These are phyloP conservation scores for Casaregolazyma suthepensis DNA, from an alignment of 1,139 yeast species.

Conservation along the genomic window DNA sequence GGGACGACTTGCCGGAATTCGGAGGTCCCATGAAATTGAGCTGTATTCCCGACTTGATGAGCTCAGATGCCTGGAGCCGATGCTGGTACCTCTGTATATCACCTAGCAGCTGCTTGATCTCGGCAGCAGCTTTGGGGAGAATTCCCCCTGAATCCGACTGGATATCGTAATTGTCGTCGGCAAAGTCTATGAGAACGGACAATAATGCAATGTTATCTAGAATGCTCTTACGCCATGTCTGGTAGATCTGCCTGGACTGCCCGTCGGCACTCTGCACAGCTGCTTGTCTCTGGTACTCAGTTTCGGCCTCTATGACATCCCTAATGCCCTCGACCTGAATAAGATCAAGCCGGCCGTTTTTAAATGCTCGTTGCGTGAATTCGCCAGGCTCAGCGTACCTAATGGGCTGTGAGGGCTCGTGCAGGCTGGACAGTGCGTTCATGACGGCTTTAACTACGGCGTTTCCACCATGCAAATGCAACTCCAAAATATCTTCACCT, in stretches of 20 bases:
- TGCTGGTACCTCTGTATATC: slow-evolving; percentile 42
- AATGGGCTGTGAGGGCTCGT: slow-evolving; percentile 30
- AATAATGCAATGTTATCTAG: slow-evolving; percentile 64
- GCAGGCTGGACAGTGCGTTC: slow-evolving; percentile 45
- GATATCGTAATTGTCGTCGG: slow-evolving; percentile 86
- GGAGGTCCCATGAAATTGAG: slow-evolving; percentile 84
- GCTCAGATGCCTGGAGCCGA: slow-evolving; percentile 53
- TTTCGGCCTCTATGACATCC: slow-evolving; percentile 88
- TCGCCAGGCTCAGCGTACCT: slow-evolving; percentile 92
- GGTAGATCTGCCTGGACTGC: slow-evolving; percentile 47
- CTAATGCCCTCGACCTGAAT: slow-evolving; percentile 89
- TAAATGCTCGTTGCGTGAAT: slow-evolving; percentile 76
- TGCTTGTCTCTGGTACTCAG: slow-evolving; percentile 77
- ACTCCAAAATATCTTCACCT: slow-evolving; percentile 83
- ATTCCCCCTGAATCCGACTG: slow-evolving; percentile 44
- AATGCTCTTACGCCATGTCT: slow-evolving; percentile 61
- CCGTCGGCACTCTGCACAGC: slow-evolving; percentile 75
- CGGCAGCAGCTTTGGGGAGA: slow-evolving; percentile 44
- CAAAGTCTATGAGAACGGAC: slow-evolving; percentile 84
- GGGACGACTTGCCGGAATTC: slow-evolving; percentile 91
- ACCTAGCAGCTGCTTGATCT: slow-evolving; percentile 37
- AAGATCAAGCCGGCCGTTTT: slow-evolving; percentile 60
- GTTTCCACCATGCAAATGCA: slow-evolving; percentile 90
- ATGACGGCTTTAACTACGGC: slow-evolving; percentile 74
- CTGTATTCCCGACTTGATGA: slow-evolving; percentile 67